phyloP scores from a whole-genome alignment of 1,284 basidiomycete genomes.

The Ustilago bromivora region DNA sequence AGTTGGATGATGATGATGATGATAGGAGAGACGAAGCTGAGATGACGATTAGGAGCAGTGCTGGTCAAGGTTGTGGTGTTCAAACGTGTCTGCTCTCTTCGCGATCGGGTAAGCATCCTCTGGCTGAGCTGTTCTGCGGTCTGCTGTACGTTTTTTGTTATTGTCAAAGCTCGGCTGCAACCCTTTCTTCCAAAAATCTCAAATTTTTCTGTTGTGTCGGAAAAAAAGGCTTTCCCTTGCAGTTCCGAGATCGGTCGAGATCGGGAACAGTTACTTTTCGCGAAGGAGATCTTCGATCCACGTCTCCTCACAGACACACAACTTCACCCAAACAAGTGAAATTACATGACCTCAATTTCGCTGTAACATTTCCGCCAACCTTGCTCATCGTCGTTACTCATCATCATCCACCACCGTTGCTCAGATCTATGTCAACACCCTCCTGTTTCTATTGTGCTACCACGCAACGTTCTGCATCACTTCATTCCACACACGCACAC shows the following conservation, averaged over 20 bases:
- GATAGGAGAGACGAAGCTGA: background rate
- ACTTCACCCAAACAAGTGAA: too few relatives aligned
- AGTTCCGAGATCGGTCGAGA: constrained; percentile 24
- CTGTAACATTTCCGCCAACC: too few relatives aligned
- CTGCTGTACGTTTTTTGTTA: background rate
- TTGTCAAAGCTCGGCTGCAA: background rate
- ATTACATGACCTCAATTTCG: too few relatives aligned
- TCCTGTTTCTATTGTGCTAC: too few relatives aligned
- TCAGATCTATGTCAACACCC: too few relatives aligned
- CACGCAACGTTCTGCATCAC: too few relatives aligned
- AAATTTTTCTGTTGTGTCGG: constrained; percentile 26
- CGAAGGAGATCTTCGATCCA: background rate
- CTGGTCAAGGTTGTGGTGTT: background rate
- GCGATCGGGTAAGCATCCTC: constrained; percentile 2
- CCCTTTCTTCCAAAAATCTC: constrained; percentile 37
- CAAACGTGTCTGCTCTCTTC: background rate
- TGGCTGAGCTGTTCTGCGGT: constrained; percentile 10
- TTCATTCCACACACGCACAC: too few relatives aligned
- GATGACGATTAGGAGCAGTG: background rate
- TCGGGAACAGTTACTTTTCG: constrained; percentile 8
- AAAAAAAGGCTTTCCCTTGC: background rate
- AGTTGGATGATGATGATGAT: background rate
- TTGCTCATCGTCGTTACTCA: too few relatives aligned
- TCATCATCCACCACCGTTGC: too few relatives aligned
- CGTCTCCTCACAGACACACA: too few relatives aligned